Evolutionary conservation across 371 early-diverging fungal species (phyloP), one percentile per base, ranked within the genome.

Genomic region (Mucor indicus): DNA sequence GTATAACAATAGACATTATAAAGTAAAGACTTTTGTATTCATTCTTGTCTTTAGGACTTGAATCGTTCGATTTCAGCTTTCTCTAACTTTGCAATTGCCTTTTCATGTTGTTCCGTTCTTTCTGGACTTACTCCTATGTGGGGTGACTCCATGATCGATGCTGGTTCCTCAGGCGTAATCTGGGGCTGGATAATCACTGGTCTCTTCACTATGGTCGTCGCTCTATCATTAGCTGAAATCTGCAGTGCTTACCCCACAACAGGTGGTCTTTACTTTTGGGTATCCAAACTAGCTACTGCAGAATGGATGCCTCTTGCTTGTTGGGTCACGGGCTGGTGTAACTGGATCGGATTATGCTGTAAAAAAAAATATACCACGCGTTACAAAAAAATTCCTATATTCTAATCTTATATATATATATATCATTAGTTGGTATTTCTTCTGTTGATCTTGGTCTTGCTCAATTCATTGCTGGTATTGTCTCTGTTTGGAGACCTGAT

Each of bases 201-300:
- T 16, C 48, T 64, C 38, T 79, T 84, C 46, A 80, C 83, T 4
- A 73, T 81, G 64, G 55, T 77, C 13, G 77, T 86, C 22, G 87
- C 82, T 21, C 59, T 83, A 38, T 75, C 81, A 2, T 65, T 88
- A 69, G 89, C 87, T 15, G 89, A 89, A 62, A 89, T 89, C 50
- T 86, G 86, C 60, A 75, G 76, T 42, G 79, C 87, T 12, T 86
- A 72, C 61, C 86, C 86, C n/a, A 85, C 84, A 21, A 78, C 84
- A 6, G 86, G 88, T 38, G 83, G 73, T 22, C 65, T 88, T 11
- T 88, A 88, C 67, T 85, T 80, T 59, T 86, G 83, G 82, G 75
- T 81, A 11, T 65, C 66, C 7, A 59, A 66, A 13, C 62, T 81
- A 20, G 78, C 79, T 1, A 68, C 75, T n/a, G 59, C 72, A 6